Conservation (phyloP, 1,284 basidiomycete species). For the Moesziomyces antarcticus region DNA sequence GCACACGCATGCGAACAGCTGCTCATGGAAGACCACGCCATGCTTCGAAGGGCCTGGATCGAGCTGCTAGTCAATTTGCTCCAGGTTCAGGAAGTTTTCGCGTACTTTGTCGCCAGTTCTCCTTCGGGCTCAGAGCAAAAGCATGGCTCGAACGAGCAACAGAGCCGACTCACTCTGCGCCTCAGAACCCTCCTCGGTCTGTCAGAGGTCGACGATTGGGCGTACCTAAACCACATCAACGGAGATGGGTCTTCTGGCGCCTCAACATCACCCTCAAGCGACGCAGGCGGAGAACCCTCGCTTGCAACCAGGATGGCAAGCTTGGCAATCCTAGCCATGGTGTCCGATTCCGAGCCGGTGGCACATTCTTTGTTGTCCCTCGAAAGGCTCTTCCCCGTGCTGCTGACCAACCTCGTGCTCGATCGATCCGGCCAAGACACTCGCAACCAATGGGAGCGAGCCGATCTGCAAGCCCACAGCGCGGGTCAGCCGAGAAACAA, state of each 20-base stretch:
- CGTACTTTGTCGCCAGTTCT: conserved; percentile 11
- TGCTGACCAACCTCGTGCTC: conserved; percentile 17
- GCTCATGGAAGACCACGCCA: conserved; percentile 79
- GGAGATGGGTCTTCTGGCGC: neutral
- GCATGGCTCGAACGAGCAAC: neutral
- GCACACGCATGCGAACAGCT: conserved; percentile 71
- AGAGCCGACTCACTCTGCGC: conserved; percentile 19
- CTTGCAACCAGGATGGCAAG: conserved; percentile 33
- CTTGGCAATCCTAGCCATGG: conserved; percentile 30
- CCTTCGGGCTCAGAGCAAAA: neutral
- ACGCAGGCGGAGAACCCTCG: conserved; percentile 22
- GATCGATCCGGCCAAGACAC: conserved; percentile 26
- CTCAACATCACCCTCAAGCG: neutral
- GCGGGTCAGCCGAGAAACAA: neutral
- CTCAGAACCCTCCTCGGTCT: conserved; percentile 31
- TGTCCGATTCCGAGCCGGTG: conserved; percentile 16
- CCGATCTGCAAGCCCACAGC: conserved; percentile 14
- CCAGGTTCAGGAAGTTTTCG: conserved; percentile 75
- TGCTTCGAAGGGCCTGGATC: conserved; percentile 85
- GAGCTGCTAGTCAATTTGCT: conserved; percentile 95
- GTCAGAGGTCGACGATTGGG: conserved; percentile 36
- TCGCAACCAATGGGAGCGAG: conserved; percentile 26
- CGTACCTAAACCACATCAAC: neutral
- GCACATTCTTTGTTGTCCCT: conserved; percentile 18
- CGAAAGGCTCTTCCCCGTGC: conserved; percentile 22